phyloP scores from a whole-genome alignment of 2,329 filamentous ascomycete species.

The Scytalidium sp. region DNA sequence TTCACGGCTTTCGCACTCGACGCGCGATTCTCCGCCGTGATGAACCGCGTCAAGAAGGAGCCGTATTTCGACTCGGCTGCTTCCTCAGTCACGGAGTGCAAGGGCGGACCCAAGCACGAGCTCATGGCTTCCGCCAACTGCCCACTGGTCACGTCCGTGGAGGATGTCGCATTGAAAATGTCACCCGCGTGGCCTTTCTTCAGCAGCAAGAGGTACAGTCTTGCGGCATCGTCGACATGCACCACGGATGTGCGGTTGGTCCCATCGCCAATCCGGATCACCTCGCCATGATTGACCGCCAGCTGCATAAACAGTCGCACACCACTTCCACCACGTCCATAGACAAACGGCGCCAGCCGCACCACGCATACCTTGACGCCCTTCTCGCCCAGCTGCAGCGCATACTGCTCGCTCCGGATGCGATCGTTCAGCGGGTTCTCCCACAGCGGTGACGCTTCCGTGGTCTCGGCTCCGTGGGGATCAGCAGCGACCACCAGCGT shows the following conservation, averaged over 20 bases:
- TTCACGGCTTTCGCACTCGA: no score
- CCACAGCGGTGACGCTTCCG: constrained; percentile 14
- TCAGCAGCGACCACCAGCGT: constrained; percentile 22
- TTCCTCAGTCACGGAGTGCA: constrained; percentile 2
- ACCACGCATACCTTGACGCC: constrained; percentile 34
- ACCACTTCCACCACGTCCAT: constrained; percentile 35
- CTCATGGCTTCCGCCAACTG: constrained; percentile 28
- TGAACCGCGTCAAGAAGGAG: constrained; percentile 6
- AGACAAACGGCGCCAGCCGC: constrained; percentile 40
- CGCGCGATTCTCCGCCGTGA: constrained; percentile 2
- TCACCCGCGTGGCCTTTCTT: constrained; percentile 32
- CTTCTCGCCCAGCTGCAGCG: constrained; percentile 22
- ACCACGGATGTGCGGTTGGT: constrained; percentile 26
- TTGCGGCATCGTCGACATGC: constrained; percentile 41
- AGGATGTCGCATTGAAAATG: constrained; percentile 31
- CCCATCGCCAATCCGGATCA: constrained; percentile 29
- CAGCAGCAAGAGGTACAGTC: constrained; percentile 35
- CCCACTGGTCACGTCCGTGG: constrained; percentile 29
- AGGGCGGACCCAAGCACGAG: constrained; percentile 1
- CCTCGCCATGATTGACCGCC: constrained; percentile 26
- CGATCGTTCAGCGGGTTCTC: constrained; percentile 23
- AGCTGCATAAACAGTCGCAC: constrained; percentile 31
- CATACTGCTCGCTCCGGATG: constrained; percentile 27
- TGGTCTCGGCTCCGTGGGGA: constrained; percentile 28
- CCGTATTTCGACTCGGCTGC: constrained; percentile 1